Conservation (phyloP, 1,284 basidiomycete genomes). For the Cutaneotrichosporon cavernicola region DNA sequence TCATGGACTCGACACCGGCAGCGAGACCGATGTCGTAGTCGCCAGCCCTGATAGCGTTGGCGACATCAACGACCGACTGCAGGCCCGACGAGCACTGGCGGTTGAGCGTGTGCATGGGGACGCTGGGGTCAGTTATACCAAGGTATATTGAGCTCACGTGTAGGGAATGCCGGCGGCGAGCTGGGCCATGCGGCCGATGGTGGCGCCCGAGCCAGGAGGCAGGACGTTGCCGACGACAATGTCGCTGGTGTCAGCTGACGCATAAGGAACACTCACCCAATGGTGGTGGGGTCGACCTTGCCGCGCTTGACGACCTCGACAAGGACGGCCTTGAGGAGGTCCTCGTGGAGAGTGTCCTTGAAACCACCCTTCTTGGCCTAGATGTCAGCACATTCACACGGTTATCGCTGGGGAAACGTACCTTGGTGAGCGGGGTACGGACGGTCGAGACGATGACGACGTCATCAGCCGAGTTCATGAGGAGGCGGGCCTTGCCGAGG, state of each 20-base stretch:
- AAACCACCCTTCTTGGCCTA: conserved; percentile 80
- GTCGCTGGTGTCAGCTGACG: conserved; percentile 65
- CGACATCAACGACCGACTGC: conserved; percentile 82
- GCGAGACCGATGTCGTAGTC: conserved; percentile 93
- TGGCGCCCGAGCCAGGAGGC: conserved; percentile 85
- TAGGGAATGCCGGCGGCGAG: conserved; percentile 88
- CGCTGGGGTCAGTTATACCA: conserved; percentile 32
- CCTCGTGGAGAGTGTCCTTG: conserved; percentile 88
- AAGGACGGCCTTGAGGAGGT: conserved; percentile 80
- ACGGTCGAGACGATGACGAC: conserved; percentile 87
- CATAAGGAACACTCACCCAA: conserved; percentile 52
- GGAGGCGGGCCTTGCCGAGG: conserved; percentile 58
- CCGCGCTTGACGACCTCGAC: conserved; percentile 61
- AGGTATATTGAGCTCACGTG: conserved; percentile 54
- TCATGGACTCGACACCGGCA: conserved; percentile 96
- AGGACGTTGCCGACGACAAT: conserved; percentile 92
- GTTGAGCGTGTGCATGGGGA: conserved; percentile 84
- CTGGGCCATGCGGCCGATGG: conserved; percentile 88
- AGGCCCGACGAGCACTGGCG: conserved; percentile 93
- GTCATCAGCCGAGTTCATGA: conserved; percentile 69
- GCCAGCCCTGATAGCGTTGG: conserved; percentile 77
- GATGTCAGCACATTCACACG: not conserved
- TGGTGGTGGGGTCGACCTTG: conserved; percentile 46
- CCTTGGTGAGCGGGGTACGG: conserved; percentile 87
- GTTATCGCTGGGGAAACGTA: conserved; percentile 39